These are phyloP conservation scores for Cladosporium sp. DNA, from an alignment of 2,329 filamentous ascomycete species.

Conservation along the genomic window DNA sequence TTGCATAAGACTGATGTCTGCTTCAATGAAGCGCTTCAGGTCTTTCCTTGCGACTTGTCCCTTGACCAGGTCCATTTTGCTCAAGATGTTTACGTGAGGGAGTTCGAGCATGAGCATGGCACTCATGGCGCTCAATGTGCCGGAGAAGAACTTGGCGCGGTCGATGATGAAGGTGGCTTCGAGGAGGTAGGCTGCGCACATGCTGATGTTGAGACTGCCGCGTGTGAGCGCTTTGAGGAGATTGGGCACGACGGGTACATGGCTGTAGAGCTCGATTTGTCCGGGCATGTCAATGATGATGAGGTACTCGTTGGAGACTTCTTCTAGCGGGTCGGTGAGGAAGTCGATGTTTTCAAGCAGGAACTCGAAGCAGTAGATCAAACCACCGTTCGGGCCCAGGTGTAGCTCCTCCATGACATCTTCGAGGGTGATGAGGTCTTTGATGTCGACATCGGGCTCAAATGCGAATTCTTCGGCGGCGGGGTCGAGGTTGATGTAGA, in stretches of 20 bases:
- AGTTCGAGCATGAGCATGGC: conserved; percentile 99
- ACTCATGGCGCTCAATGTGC: conserved; percentile 94
- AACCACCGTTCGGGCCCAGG: conserved; percentile 85
- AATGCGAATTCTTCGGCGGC: conserved; percentile 92
- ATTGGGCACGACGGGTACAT: conserved; percentile 86
- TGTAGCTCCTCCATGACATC: conserved; percentile 97
- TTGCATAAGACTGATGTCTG: conserved; percentile 79
- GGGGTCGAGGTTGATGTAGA: conserved; percentile 98
- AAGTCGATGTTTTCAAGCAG: conserved; percentile 93
- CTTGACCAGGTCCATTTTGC: conserved; percentile 97
- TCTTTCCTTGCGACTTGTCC: conserved; percentile 85
- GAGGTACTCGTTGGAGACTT: conserved; percentile 88
- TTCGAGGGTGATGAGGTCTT: conserved; percentile 87
- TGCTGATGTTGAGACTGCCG: conserved; percentile 81
- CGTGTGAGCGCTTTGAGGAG: conserved; percentile 80
- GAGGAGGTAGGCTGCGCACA: conserved; percentile 91
- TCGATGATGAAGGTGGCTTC: conserved; percentile 96
- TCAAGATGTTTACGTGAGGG: conserved; percentile 92
- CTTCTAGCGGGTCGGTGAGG: conserved; percentile 79
- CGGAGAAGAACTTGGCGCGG: conserved; percentile 95
- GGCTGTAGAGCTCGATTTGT: conserved; percentile 97
- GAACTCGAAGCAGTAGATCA: conserved; percentile 97
- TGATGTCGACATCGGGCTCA: conserved; percentile 90
- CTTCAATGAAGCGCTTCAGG: conserved; percentile 84
- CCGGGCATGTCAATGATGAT: conserved; percentile 99